Evolutionary conservation across 2,329 filamentous ascomycete species (phyloP), one percentile per base, ranked within the genome.

Genomic region (Colletotrichum sojae): DNA sequence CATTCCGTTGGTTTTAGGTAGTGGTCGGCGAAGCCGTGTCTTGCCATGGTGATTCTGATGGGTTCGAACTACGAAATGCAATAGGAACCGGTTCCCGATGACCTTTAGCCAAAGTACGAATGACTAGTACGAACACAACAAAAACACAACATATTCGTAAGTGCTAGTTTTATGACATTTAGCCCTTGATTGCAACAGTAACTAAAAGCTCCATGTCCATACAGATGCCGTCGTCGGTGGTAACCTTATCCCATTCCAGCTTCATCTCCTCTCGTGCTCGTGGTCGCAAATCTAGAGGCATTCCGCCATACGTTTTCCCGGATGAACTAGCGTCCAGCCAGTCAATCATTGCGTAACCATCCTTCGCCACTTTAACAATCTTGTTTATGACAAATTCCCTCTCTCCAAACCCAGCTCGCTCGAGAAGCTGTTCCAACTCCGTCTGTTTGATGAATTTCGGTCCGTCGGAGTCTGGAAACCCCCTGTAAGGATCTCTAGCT

Each of bases 271-370:
- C 46, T 18, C 55, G 63, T 18, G 40, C 63, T 12, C 18, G 12
- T 22, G 63, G 15, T 15, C 46, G 63, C 8, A 65, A 6, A 6
- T 65, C 63, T 3, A 46, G 22, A 6, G 63, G 55, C 39, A 65
- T 45, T 6, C 55, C 63, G 15, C 63, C 63, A 18, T 60, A 65
- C 0, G 55, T 65, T 40, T 60, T 65, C 13, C 63, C 63, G 1
- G 63, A 65, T 15, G 63, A 65, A 22, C 63, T 65, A 15, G 63
- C 40, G n/a, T 60, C 63, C 55, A 60, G 45, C 63, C 63, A 65
- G 18, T 65, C 46, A 6, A 65, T 60, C 63, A 65, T 65, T 39
- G 63, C 55, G 43, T 53, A 18, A 2, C 55, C 48, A 20, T 65
- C 55, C 39, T 65, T 40, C 5, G 55, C 63, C 4, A 31, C n/a